Base-by-base conservation (phyloP, 2,329 filamentous ascomycete species). In the Clonostachys rhizophaga region DNA sequence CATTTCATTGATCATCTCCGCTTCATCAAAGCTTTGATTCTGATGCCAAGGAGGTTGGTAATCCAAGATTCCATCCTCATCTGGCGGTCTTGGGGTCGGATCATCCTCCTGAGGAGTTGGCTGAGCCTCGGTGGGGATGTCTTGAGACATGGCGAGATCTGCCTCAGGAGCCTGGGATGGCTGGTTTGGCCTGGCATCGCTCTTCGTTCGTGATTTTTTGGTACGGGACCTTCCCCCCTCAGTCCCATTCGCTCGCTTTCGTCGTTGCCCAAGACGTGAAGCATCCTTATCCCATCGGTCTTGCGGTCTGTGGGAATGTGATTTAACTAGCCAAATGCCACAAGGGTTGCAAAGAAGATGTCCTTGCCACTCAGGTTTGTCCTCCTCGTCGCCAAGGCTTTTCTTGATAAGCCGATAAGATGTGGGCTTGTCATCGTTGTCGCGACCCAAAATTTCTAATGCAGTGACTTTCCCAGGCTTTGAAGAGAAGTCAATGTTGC, bases 251-350 rank as follows among this genome's bases (percentile, higher is more conserved):
- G 70, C 67, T 48, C 72, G 70, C 63, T 79, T 55, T 68, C 75
- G 70, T 40, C 74, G 74, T 55, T 77, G 76, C 30, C 70, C 72
- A 2, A 80, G 64, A 34, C 76, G 71, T 33, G 74, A 69, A 34
- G 74, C 70, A 48, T 78, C 77, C 52, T 81, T 88, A 54, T 86
- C 86, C 92, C 92, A 99, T 54, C 86, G 84, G 50, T 92, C 83
- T 46, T 83, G 74, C 3, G 94, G 94, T 9, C 94, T 84, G 72
- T 95, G 94, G 20, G 72, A 78, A 59, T 88, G 90, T 66, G 87
- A 90, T 60, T 96, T 97, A 50, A 85, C 84, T 56, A 99, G 84
- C 90, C 91, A 99, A 40, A 99, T 83, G 16, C 94, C 94, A 63
- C 94, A 99, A 49, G 92, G 91, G 63, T 99, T 99, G 74, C 94